Conservation (phyloP, 176 grass and related monocot genomes). For the Oryza officinalis region DNA sequence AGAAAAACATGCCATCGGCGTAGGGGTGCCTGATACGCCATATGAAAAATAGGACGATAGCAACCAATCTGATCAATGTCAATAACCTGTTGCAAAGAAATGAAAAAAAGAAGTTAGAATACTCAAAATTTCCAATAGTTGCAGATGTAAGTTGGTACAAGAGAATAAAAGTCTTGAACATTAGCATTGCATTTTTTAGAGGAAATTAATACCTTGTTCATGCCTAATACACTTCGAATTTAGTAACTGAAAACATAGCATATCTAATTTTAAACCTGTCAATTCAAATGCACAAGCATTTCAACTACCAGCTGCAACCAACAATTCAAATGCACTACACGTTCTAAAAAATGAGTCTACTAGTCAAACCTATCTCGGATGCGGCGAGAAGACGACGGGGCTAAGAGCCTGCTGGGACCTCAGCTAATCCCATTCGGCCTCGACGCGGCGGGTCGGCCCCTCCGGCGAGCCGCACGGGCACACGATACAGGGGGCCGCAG, state of each 20-base stretch:
- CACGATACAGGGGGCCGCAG: background rate
- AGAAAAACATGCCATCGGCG: conserved; percentile 49
- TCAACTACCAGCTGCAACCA: background rate
- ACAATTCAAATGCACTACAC: background rate
- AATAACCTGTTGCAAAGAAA: conserved; percentile 35
- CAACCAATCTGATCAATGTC: conserved; percentile 44
- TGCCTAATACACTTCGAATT: background rate
- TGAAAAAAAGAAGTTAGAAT: conserved; percentile 7
- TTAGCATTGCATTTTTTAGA: background rate
- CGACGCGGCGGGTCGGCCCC: background rate
- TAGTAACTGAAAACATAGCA: background rate
- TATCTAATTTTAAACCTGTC: background rate
- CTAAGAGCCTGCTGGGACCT: background rate
- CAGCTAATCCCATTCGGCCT: background rate
- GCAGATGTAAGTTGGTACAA: background rate
- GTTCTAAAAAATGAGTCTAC: background rate
- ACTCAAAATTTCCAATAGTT: background rate
- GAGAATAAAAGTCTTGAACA: background rate
- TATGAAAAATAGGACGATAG: conserved; percentile 50
- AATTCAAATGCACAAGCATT: background rate
- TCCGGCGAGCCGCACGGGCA: background rate
- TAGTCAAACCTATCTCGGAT: background rate
- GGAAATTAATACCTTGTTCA: no score
- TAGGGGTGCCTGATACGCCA: conserved; percentile 51
- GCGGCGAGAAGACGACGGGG: background rate